Percentiles rank a stretch among this genome's conserved stretches.
Conservation (phyloP, 805 yeast species). For the Metschnikowia peoriensis region DNA sequence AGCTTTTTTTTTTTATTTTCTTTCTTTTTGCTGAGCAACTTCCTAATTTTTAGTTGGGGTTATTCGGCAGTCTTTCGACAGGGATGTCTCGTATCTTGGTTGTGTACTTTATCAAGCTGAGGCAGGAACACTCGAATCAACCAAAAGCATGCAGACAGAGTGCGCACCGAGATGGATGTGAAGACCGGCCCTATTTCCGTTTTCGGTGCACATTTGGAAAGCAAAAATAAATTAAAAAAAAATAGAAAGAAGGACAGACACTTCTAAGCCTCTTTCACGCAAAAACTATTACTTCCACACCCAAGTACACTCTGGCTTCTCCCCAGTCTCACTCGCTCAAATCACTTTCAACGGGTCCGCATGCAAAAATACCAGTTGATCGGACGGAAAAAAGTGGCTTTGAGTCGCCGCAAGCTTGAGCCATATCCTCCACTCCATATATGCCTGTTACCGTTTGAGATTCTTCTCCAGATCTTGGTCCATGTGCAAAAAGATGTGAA, state of each 20-base stretch:
- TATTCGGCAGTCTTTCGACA: too few relatives aligned
- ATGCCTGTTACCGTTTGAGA: slow-evolving; percentile 44
- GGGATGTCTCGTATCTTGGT: too few relatives aligned
- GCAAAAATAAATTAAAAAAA: too few relatives aligned
- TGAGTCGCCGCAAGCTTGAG: slow-evolving; percentile 5
- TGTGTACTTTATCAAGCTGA: too few relatives aligned
- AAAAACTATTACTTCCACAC: not conserved
- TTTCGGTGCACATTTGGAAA: not conserved
- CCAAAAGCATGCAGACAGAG: not conserved
- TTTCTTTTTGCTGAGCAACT: not conserved
- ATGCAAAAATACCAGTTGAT: slow-evolving; percentile 45
- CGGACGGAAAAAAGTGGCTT: slow-evolving; percentile 31
- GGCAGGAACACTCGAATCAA: too few relatives aligned
- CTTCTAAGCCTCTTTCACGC: not conserved
- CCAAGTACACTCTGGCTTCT: not conserved
- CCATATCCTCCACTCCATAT: slow-evolving; percentile 32
- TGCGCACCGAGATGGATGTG: not conserved
- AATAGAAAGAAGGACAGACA: not conserved
- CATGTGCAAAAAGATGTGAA: slow-evolving; percentile 20
- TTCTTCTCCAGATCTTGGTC: slow-evolving; percentile 34
- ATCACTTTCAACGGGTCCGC: not conserved
- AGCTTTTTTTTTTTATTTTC: too few relatives aligned
- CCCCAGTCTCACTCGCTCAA: not conserved
- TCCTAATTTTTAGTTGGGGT: too few relatives aligned
- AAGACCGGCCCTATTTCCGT: not conserved